A percentile compares a stretch with the other conserved stretches of the same genome.
phyloP scores from a whole-genome alignment of 352 stramenopile species.

The Globisporangium carolinianum region DNA sequence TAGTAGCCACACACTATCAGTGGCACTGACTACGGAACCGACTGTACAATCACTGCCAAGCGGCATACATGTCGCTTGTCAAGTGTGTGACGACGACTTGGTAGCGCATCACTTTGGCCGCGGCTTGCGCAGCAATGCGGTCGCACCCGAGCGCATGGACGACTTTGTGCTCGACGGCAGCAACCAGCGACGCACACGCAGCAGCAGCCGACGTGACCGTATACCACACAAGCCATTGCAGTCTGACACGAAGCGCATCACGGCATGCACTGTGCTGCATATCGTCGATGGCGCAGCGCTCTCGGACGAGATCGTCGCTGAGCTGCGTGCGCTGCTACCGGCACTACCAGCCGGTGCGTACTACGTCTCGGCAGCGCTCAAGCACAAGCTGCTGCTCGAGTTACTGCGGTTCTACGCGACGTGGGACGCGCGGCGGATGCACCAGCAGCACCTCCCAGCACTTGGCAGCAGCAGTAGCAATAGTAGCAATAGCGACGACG shows the following conservation, averaged over 20 bases:
- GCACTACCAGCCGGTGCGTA: slow-evolving; percentile 40
- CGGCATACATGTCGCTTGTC: slow-evolving; percentile 33
- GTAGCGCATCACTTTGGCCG: slow-evolving; percentile 21
- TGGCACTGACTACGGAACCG: not conserved
- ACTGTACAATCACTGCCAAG: slow-evolving; percentile 6
- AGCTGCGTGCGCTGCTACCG: slow-evolving; percentile 40
- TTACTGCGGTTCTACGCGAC: slow-evolving; percentile 52
- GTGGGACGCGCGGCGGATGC: slow-evolving; percentile 10
- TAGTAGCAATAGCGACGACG: slow-evolving; percentile 6
- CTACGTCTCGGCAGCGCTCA: slow-evolving; percentile 37
- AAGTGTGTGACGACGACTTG: slow-evolving; percentile 30
- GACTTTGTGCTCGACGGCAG: slow-evolving; percentile 30
- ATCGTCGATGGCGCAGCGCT: slow-evolving; percentile 36
- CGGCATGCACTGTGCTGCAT: slow-evolving; percentile 15
- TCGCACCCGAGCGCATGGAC: slow-evolving; percentile 33
- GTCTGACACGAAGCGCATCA: not conserved
- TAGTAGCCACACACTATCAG: no score
- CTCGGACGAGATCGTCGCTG: slow-evolving; percentile 28
- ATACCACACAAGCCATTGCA: no score
- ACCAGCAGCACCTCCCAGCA: not conserved
- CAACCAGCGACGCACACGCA: slow-evolving; percentile 3
- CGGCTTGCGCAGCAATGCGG: slow-evolving; percentile 14
- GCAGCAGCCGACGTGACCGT: not conserved
- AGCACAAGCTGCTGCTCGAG: slow-evolving; percentile 37
- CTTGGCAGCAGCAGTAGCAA: not conserved